Percentiles rank a stretch among this genome's conserved stretches.
phyloP scores from a whole-genome alignment of 2,329 filamentous ascomycete genomes.

The Albifimbria verrucaria region DNA sequence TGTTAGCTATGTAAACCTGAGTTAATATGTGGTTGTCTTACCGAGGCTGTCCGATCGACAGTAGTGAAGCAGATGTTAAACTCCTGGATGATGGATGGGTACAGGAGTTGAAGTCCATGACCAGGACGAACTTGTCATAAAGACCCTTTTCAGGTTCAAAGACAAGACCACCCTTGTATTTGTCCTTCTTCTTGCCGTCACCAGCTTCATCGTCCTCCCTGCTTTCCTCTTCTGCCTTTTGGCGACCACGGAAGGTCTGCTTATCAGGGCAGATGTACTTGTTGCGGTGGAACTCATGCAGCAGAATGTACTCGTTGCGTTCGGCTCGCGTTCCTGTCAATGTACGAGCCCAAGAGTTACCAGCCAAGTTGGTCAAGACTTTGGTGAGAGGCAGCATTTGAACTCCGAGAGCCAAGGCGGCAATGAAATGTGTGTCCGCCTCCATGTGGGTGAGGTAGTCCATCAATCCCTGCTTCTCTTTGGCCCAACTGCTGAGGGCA shows the following conservation, averaged over 20 bases:
- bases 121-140: slow-evolving; percentile 96
- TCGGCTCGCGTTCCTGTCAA: slow-evolving; percentile 94
- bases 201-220: slow-evolving; percentile 60
- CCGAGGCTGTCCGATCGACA: slow-evolving; percentile 71
- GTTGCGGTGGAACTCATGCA: slow-evolving; percentile 94
- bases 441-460: slow-evolving; percentile 94
- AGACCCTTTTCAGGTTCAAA: slow-evolving; percentile 97
- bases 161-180: slow-evolving; percentile 96
- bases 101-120: slow-evolving; percentile 99
- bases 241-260: slow-evolving; percentile 72
- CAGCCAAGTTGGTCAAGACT: slow-evolving; percentile 91
- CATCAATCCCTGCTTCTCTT: slow-evolving; percentile 75
- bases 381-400: slow-evolving; percentile 94
- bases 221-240: slow-evolving; percentile 68
- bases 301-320: slow-evolving; percentile 97
- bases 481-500: slow-evolving; percentile 80
- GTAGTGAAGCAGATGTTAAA: slow-evolving; percentile 99
- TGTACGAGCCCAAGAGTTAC: slow-evolving; percentile 97
- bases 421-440: slow-evolving; percentile 92
- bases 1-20: slow-evolving; percentile 21
- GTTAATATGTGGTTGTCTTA: slow-evolving; percentile 40
- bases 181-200: slow-evolving; percentile 95
- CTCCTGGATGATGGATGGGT: slow-evolving; percentile 98
- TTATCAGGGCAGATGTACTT: slow-evolving; percentile 99
- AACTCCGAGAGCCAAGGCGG: slow-evolving; percentile 81